Evolutionary conservation across 2,329 filamentous ascomycete species (phyloP), one percentile per base, ranked within the genome.

Genomic region (Ophiostoma tasmaniense): DNA sequence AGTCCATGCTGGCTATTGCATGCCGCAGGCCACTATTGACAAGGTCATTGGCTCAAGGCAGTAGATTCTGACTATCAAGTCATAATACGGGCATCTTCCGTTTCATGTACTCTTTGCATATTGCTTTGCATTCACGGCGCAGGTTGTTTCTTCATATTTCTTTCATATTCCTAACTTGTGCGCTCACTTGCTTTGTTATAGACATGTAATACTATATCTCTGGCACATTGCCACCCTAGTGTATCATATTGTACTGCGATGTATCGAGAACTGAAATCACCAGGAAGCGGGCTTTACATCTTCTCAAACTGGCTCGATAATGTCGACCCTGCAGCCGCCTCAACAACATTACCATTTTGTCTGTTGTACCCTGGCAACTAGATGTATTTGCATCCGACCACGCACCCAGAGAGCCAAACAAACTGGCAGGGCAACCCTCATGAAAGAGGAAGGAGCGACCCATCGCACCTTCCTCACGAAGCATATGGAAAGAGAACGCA

Each of bases 1-100:
- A 71, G 89, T 99, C 67, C 91, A 99, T 77, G 91, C 95, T 39
- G 87, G 92, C 62, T 99, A 98, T 76, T 93, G 90, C 77, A 88
- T 93, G 85, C 91, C 92, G 0, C 90, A 86, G 78, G 81, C 84
- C 69, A 85, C 88, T 65, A 88, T 85, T 64, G 81, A 86, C 70
- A 86, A 84, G 75, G 81, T 87, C n/a, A 75, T 89, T 75, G 79
- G 81, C 14, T 14, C 61, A 22, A n/a, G 20, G 33, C 20, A 64
- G 61, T 37, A 61, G 55, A 37, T 37, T 5, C 20, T 2, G 20
- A n/a, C 20, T 62, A 14, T 35, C 1, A 30, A 17, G 10, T 61
- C 30, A 14, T 28, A 28, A 7, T 52, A n/a, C 14, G n/a, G n/a
- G n/a, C n/a, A n/a, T 55, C 22, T 55, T 25, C 10, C 13, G 25